Percentiles rank a stretch among this genome's conserved stretches.
These are phyloP conservation scores for Neopestalotiopsis rosae DNA, from an alignment of 2,329 filamentous ascomycete genomes.

Conservation along the genomic window DNA sequence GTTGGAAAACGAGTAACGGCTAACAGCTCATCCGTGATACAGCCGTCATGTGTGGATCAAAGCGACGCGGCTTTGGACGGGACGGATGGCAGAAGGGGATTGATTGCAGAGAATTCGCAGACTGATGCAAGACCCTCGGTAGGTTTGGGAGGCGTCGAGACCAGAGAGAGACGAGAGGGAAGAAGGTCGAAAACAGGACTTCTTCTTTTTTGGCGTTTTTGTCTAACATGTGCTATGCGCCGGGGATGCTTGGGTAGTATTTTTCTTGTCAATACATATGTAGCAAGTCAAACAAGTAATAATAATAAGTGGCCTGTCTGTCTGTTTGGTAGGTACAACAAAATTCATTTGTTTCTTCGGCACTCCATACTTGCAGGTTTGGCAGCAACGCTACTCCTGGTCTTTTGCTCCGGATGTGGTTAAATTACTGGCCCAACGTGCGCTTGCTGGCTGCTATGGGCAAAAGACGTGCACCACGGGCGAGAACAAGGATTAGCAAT, in stretches of 20 bases:
- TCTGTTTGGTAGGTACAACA: neutral
- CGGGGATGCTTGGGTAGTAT: constrained; percentile 10
- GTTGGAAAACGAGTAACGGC: neutral
- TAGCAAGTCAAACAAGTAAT: neutral
- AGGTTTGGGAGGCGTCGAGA: neutral
- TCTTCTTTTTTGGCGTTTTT: neutral
- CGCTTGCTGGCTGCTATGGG: neutral
- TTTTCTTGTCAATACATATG: neutral
- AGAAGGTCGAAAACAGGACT: neutral
- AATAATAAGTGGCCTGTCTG: too few relatives aligned
- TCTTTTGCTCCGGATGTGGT: neutral
- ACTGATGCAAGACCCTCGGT: neutral
- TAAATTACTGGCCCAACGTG: constrained; percentile 17
- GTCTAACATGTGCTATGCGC: neutral
- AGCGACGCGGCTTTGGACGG: constrained; percentile 3
- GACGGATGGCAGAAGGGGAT: neutral
- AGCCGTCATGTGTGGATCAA: neutral
- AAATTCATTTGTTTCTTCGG: neutral
- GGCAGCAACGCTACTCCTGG: neutral
- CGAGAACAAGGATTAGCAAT: constrained; percentile 10
- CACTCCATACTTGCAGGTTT: neutral
- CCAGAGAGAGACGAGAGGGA: neutral
- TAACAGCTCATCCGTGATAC: constrained; percentile 6
- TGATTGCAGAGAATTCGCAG: neutral
- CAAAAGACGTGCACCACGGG: constrained; percentile 8